phyloP scores from a whole-genome alignment of 495 filamentous ascomycete genomes.

The Lichina pygmaea region DNA sequence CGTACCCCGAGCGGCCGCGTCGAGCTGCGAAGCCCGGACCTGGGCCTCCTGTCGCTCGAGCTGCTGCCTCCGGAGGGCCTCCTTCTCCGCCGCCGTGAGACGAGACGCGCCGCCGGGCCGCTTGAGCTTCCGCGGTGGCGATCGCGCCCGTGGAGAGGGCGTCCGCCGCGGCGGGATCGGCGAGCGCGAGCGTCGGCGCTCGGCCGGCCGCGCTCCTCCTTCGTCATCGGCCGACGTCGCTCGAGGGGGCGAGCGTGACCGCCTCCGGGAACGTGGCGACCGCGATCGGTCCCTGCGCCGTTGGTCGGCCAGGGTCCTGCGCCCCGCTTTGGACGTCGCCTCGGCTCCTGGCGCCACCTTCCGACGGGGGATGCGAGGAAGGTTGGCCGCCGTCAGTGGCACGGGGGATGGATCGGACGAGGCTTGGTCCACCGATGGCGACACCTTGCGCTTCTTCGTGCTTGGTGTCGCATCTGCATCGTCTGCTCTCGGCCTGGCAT shows the following conservation, averaged over 20 bases:
- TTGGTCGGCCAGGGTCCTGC: background rate
- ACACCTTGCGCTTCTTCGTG: no score
- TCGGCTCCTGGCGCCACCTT: background rate
- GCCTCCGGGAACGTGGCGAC: background rate
- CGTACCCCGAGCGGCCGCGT: constrained; percentile 24
- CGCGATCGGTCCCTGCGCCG: constrained; percentile 1
- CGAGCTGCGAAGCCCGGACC: constrained; percentile 22
- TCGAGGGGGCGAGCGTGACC: constrained; percentile 1
- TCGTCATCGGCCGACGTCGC: background rate
- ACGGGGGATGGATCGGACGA: background rate
- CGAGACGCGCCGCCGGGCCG: constrained; percentile 63
- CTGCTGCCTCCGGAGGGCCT: constrained; percentile 37
- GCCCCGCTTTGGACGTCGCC: no score
- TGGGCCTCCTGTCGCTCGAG: constrained; percentile 34
- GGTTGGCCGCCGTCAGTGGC: constrained; percentile 1
- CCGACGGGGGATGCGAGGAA: constrained; percentile 1
- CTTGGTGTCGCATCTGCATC: no score
- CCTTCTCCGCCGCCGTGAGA: constrained; percentile 39
- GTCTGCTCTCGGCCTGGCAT: no score
- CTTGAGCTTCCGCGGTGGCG: constrained; percentile 42
- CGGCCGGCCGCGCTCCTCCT: background rate
- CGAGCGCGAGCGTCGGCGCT: constrained; percentile 6
- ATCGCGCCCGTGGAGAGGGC: constrained; percentile 6
- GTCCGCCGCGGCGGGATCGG: constrained; percentile 6
- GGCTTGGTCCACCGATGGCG: no score